phyloP scores from a whole-genome alignment of 2,329 filamentous ascomycete genomes.

The Alternaria brassicae region DNA sequence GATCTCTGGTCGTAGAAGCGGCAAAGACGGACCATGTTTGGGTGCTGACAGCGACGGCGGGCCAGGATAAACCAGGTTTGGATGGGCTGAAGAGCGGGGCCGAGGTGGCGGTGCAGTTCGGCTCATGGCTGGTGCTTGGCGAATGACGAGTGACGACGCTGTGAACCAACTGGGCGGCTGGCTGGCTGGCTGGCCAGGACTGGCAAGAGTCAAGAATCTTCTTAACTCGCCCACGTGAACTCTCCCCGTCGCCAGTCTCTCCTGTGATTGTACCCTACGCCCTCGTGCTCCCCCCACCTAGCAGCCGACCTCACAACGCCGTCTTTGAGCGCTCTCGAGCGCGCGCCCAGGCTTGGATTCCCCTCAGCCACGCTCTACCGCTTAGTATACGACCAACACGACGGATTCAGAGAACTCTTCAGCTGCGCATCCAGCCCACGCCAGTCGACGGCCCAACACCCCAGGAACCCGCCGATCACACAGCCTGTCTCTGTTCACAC shows the following conservation, averaged over 20 bases:
- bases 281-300: conserved; percentile 3
- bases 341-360: conserved; percentile 34
- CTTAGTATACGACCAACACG: conserved; percentile 14
- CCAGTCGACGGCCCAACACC: conserved; percentile 1
- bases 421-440: conserved; percentile 19
- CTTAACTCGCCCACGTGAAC: conserved; percentile 16
- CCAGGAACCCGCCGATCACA: conserved; percentile 3
- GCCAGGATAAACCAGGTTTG: conserved; percentile 17
- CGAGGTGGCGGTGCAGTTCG: conserved; percentile 21
- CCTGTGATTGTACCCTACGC: conserved; percentile 16
- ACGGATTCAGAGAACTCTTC: conserved; percentile 12
- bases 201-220: conserved; percentile 16
- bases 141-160: conserved; percentile 17
- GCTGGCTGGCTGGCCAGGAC: conserved; percentile 8
- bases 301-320: background rate
- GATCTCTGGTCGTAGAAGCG: conserved; percentile 28
- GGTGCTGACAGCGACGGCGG: conserved; percentile 10
- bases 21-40: conserved; percentile 19
- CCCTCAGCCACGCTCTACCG: conserved; percentile 24
- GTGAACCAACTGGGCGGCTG: conserved; percentile 12
- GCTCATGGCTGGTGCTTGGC: conserved; percentile 12
- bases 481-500: conserved; percentile 7
- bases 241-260: conserved; percentile 3
- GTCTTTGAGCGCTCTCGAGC: conserved; percentile 34
- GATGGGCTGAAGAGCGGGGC: conserved; percentile 5